Base-by-base conservation (phyloP, 2,329 filamentous ascomycete species). In the Lasiodiplodia sp. region DNA sequence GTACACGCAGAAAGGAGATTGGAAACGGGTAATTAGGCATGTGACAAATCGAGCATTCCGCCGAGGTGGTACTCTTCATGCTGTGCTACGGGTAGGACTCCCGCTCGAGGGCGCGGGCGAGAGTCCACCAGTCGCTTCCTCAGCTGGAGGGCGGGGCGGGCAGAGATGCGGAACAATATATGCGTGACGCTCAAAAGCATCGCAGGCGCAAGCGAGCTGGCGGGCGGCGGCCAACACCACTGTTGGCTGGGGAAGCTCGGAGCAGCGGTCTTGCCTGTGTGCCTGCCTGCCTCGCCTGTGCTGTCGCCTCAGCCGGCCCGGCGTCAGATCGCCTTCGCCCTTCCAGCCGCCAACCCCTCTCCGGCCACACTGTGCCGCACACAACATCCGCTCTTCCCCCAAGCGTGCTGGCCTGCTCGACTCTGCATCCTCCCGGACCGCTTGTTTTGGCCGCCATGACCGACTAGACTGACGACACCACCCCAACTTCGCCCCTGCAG, bases 291-390 rank as follows among this genome's bases (percentile, higher is more conserved):
- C 55, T 57, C 57, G 57, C 58, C 58, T 51, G 58, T 47, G 40
- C 40, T 60, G 57, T 60, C 40, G 58, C 58, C 57, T 51, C 58
- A 63, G 58, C 58, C 58, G 40, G 40, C 40, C 40, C 58, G 57
- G 57, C 31, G 31, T 34, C 31, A 34, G 31, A 34, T 34, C 37
- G 28, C 23, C 23, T 28, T 44, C 23, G 56, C 56, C 58, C 40
- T 63, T 28, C 58, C 58, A 63, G 40, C 58, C 58, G 58, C 58
- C 58, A 63, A 63, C 58, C 58, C 58, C 58, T 63, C 58, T 63
- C 40, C 58, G 58, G 40, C 58, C 58, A 49, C 58, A 14, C 25
- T 28, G 38, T 44, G 58, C 58, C 58, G 58, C 58, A 34, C 58
- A 63, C 23, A 49, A 63, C 58, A 34, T 49, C 58, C 28, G 51